Base-by-base conservation (phyloP, 345 rosid species). In the Rhizophora apiculata region DNA sequence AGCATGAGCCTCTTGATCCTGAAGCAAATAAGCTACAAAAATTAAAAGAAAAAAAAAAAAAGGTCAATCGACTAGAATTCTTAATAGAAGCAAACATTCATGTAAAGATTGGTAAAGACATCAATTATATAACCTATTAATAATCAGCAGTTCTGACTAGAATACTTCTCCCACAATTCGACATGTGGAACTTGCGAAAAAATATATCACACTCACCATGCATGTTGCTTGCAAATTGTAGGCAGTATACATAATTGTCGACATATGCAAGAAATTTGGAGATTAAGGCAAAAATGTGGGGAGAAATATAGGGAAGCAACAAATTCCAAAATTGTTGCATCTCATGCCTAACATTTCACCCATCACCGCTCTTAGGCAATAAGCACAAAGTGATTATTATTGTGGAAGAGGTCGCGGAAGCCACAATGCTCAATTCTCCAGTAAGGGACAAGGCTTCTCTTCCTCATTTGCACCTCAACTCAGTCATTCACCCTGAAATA, bases 1-100 rank as follows among this genome's bases (percentile, higher is more conserved):
- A 75, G 99, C 97, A 76, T 80, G 84, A 51, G 78, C 97, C 67
- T 95, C 96, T 68, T 92, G 96, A 46, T 95, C 97, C 80, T 88
- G 96, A 71, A 95, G 80, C 94, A 84, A 86, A 75, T 74, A 88
- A 64, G 83, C 99, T 95, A 68, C 76, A 78, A 67, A 32, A 72
- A 70, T 3, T 65, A 39, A 67, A 51, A 46, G 49, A 79, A 63
- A 36, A 61, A 43, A 10, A 24, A 4, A 31, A 31, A 31, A 62
- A 62, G 63, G 56, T 67, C 37, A 65, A 31, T 56, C 15, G 20
- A 58, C 29, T 32, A 53, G 9, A 60, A 7, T 62, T 71, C 29
- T 21, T 58, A 1, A 51, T 37, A 43, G 49, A 43, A 43, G 5
- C 19, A 13, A 43, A 43, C 18, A 11, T 43, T 43, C 18, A 43